Conservation (phyloP, 768 basidiomycete genomes). For the Cyclocybe aegerita region DNA sequence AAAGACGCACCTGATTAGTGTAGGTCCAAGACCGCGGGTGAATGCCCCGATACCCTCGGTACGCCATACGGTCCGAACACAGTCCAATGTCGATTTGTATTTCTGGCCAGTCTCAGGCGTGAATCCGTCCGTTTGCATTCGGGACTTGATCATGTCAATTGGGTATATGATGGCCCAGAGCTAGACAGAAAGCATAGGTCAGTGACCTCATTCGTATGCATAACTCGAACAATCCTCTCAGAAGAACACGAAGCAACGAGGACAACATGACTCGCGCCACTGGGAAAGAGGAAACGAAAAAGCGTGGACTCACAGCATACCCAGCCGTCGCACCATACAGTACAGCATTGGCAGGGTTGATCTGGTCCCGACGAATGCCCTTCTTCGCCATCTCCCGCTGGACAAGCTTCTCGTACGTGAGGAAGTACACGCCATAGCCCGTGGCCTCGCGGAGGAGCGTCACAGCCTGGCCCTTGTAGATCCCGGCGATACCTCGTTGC, state of each 20-base stretch:
- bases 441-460: constrained; percentile 82
- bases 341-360: constrained; percentile 74
- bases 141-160: constrained; percentile 94
- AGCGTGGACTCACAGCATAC: constrained; percentile 65
- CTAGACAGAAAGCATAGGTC: constrained; percentile 31
- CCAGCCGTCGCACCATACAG: constrained; percentile 91
- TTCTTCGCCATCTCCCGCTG: constrained; percentile 80
- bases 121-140: constrained; percentile 95
- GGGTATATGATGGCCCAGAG: constrained; percentile 94
- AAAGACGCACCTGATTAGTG: constrained; percentile 73
- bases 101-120: constrained; percentile 71
- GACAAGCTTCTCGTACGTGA: constrained; percentile 89
- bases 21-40: constrained; percentile 88
- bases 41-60: constrained; percentile 86
- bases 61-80: constrained; percentile 78
- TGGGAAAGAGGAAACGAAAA: not conserved
- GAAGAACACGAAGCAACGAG: not conserved
- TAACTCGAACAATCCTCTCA: too few relatives aligned
- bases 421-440: constrained; percentile 88
- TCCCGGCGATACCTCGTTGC: constrained; percentile 73
- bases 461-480: constrained; percentile 91
- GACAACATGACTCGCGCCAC: constrained; percentile 1
- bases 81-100: constrained; percentile 81
- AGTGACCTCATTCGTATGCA: too few relatives aligned
- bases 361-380: constrained; percentile 71